Conservation (phyloP, 2,329 filamentous ascomycete species). For the Colletotrichum cuscutae region DNA sequence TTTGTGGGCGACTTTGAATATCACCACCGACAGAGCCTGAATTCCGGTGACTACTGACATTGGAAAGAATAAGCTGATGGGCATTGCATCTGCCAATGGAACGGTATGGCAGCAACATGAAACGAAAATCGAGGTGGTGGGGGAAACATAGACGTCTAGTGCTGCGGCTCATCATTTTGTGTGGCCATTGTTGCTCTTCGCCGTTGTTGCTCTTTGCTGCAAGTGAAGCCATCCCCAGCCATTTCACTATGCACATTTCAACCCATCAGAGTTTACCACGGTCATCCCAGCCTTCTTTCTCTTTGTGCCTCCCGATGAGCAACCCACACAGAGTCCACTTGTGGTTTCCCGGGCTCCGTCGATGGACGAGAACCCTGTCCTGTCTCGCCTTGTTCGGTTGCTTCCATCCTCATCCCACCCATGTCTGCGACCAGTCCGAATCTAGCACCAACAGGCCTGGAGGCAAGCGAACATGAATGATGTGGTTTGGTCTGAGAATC, state of each 20-base stretch:
- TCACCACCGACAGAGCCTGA: not conserved
- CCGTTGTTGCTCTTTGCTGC: not conserved
- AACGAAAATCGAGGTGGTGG: constrained; percentile 18
- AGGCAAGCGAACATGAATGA: not conserved
- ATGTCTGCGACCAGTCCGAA: not conserved
- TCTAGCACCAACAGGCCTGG: not conserved
- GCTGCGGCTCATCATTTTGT: not conserved
- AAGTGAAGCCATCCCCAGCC: constrained; percentile 34
- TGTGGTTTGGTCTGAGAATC: not conserved
- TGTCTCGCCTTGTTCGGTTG: not conserved
- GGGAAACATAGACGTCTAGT: not conserved
- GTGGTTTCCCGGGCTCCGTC: not conserved
- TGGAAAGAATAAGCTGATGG: constrained; percentile 2
- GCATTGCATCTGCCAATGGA: constrained; percentile 5
- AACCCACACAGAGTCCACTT: not conserved
- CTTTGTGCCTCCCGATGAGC: not conserved
- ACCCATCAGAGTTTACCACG: constrained; percentile 1
- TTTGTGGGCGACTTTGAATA: not conserved
- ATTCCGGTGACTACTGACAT: not conserved
- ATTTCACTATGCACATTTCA: constrained; percentile 13
- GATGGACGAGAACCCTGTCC: not conserved
- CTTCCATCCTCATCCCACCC: not conserved
- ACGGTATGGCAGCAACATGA: constrained; percentile 14
- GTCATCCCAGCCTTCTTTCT: constrained; percentile 17
- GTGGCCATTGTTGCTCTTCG: not conserved